These are phyloP conservation scores for Ophiostoma quercus DNA, from an alignment of 2,329 filamentous ascomycete genomes.

Conservation along the genomic window DNA sequence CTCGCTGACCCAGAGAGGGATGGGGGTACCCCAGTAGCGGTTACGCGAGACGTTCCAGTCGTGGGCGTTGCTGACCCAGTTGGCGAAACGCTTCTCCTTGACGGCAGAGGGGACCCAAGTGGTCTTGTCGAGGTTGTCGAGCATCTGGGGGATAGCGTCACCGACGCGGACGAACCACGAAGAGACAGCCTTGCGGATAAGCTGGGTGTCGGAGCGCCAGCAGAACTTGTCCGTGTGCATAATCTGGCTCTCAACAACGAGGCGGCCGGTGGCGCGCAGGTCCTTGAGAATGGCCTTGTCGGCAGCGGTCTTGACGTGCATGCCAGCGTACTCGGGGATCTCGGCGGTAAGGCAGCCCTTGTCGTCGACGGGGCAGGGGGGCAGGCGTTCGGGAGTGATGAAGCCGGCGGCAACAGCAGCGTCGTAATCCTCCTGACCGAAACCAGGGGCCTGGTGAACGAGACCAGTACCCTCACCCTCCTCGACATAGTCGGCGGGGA, in stretches of 20 bases:
- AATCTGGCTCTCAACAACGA: slow-evolving; percentile 81
- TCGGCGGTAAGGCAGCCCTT: slow-evolving; percentile 70
- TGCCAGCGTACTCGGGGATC: slow-evolving; percentile 74
- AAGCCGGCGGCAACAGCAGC: slow-evolving; percentile 71
- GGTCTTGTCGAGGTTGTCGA: slow-evolving; percentile 82
- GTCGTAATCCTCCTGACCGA: slow-evolving; percentile 93
- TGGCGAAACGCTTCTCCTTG: slow-evolving; percentile 84
- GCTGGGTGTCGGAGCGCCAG: slow-evolving; percentile 86
- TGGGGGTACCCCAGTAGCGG: slow-evolving; percentile 78
- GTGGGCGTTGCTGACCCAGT: slow-evolving; percentile 83
- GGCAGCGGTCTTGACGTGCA: slow-evolving; percentile 86
- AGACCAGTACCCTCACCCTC: slow-evolving; percentile 88
- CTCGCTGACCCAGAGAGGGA: slow-evolving; percentile 68
- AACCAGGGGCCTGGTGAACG: slow-evolving; percentile 88
- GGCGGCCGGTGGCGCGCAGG: slow-evolving; percentile 67
- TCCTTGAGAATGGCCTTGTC: slow-evolving; percentile 92
- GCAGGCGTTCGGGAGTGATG: slow-evolving; percentile 67
- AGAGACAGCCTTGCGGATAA: slow-evolving; percentile 87
- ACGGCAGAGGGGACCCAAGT: slow-evolving; percentile 90
- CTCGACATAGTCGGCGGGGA: slow-evolving; percentile 82
- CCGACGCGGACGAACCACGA: slow-evolving; percentile 93
- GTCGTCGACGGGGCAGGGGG: slow-evolving; percentile 90
- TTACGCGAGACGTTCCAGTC: slow-evolving; percentile 96
- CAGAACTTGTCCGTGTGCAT: slow-evolving; percentile 93
- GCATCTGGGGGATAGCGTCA: slow-evolving; percentile 76